Conservation (phyloP, 129 eudicot species). For the Centrapalus pauciflorus region DNA sequence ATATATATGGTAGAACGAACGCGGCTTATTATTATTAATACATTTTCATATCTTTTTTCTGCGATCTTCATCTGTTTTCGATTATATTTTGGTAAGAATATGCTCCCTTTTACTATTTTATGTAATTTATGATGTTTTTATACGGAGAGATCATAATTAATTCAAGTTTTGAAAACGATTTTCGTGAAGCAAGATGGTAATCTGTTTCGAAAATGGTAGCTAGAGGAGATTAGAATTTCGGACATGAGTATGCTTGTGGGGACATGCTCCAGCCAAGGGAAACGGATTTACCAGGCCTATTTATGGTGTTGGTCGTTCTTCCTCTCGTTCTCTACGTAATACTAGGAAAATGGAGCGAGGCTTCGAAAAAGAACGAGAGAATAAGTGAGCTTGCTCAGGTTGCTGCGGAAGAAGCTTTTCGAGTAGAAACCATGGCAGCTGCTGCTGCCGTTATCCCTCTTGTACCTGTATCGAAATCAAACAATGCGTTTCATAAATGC, state of each 20-base stretch:
- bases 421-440: conserved; percentile 48
- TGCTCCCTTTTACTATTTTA: too few species aligned
- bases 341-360: conserved; percentile 92
- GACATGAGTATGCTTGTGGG: conserved; percentile 81
- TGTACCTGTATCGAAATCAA: conserved; percentile 40
- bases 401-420: conserved; percentile 57
- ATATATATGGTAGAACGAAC: neutral
- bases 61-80: too few species aligned
- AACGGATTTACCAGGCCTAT: conserved; percentile 59
- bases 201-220: too few species aligned
- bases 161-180: too few species aligned
- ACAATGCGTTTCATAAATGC: conserved; percentile 54
- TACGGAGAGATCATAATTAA: too few species aligned
- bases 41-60: too few species aligned
- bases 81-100: too few species aligned
- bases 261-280: conserved; percentile 92
- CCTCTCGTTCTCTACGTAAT: conserved; percentile 68
- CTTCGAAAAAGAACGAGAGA: conserved; percentile 56
- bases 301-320: conserved; percentile 75
- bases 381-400: conserved; percentile 45
- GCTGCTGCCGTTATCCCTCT: conserved; percentile 47
- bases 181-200: too few species aligned
- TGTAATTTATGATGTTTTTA: too few species aligned
- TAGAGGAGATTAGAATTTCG: too few species aligned
- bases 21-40: neutral